A percentile compares a stretch with the other conserved stretches of the same genome.
These are phyloP conservation scores for Hevea brasiliensis DNA, from an alignment of 345 rosid species.

Conservation along the genomic window DNA sequence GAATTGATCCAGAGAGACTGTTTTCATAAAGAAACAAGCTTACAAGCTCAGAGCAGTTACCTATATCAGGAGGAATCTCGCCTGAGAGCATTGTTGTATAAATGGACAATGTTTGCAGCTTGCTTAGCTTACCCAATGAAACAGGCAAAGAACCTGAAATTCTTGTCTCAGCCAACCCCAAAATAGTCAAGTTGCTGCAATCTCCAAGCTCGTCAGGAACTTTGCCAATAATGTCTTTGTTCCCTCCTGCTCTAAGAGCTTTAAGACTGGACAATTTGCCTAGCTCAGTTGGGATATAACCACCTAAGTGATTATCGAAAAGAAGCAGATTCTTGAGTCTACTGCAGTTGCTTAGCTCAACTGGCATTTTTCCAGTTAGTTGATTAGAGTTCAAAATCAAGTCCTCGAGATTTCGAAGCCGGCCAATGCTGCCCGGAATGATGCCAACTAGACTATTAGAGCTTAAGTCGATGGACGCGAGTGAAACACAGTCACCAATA, in stretches of 20 bases:
- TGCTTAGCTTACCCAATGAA: conserved; percentile 66
- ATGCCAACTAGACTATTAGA: conserved; percentile 62
- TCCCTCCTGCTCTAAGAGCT: conserved; percentile 81
- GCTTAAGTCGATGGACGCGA: conserved; percentile 55
- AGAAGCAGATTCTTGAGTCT: conserved; percentile 53
- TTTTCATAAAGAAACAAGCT: conserved; percentile 77
- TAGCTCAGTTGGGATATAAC: conserved; percentile 70
- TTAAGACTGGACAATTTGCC: conserved; percentile 60
- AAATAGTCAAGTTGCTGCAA: conserved; percentile 65
- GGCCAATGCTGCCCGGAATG: conserved; percentile 61
- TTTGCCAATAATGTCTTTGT: conserved; percentile 63
- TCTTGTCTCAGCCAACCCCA: conserved; percentile 78
- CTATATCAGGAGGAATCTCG: conserved; percentile 76
- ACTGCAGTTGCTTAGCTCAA: conserved; percentile 49
- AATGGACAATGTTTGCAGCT: conserved; percentile 65
- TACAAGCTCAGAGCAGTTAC: conserved; percentile 85
- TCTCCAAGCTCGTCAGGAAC: conserved; percentile 78
- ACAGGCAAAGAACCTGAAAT: conserved; percentile 72
- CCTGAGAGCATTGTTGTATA: conserved; percentile 83
- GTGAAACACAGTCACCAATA: conserved; percentile 47
- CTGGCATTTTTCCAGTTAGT: conserved; percentile 79
- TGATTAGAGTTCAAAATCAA: conserved; percentile 74
- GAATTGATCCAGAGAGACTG: conserved; percentile 77
- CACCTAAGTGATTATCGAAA: conserved; percentile 64
- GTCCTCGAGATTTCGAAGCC: conserved; percentile 49